These are phyloP conservation scores for Teratosphaeria zuluensis DNA, from an alignment of 2,329 filamentous ascomycete genomes.

Conservation along the genomic window DNA sequence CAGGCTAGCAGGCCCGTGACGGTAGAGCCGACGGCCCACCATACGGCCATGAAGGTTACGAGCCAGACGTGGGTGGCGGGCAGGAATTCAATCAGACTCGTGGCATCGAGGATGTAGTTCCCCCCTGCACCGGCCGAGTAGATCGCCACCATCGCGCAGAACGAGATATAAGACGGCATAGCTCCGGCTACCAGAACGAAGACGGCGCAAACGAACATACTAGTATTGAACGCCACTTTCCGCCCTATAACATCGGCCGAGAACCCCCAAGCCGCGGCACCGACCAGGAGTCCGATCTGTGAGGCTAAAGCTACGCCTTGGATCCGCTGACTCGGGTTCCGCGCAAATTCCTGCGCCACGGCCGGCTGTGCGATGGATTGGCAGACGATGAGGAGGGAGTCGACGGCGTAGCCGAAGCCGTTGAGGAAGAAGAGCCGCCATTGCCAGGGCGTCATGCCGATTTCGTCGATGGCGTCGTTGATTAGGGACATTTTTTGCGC, in stretches of 20 bases:
- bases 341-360: constrained; percentile 19
- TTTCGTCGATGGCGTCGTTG: constrained; percentile 41
- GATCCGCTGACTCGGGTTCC: constrained; percentile 11
- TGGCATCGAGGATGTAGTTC: constrained; percentile 14
- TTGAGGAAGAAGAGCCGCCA: constrained; percentile 53
- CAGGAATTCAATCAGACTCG: neutral
- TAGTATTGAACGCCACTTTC: constrained; percentile 15
- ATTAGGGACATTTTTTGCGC: constrained; percentile 30
- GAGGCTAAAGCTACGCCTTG: constrained; percentile 31
- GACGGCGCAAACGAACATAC: constrained; percentile 14
- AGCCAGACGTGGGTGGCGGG: neutral
- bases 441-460: constrained; percentile 52
- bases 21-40: neutral
- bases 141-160: constrained; percentile 14
- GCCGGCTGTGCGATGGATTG: constrained; percentile 27
- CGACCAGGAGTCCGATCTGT: constrained; percentile 34
- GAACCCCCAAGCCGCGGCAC: constrained; percentile 24
- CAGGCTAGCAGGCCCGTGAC: neutral
- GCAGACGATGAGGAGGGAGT: constrained; percentile 28
- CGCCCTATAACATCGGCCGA: constrained; percentile 11
- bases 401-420: constrained; percentile 44
- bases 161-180: constrained; percentile 18
- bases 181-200: constrained; percentile 20
- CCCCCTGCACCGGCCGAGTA: constrained; percentile 20
- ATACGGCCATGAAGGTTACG: neutral